Base-by-base conservation (phyloP, 768 basidiomycete species). In the Calvatia gigantea region DNA sequence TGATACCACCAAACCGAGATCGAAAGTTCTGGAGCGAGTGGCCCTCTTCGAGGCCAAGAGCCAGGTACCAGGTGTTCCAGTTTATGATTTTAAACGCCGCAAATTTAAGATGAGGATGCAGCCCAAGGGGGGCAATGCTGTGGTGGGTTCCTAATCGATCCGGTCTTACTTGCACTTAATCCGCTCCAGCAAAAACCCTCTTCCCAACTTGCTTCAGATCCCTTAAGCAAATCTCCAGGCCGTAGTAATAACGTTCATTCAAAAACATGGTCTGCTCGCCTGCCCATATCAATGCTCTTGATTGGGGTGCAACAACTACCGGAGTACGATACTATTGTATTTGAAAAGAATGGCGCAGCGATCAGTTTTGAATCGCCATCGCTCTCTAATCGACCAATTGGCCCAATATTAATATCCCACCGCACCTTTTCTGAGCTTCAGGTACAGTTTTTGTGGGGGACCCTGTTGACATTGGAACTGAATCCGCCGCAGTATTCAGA, bases 91-190 rank as follows among this genome's bases (percentile, higher is more conserved):
- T 17, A 56, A 49, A 41, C 37, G 8, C 4, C 7, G 21, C 12
- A 37, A 2, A 12, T 35, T 41, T 25, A 55, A 49, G 29, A 29
- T 19, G 12, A 32, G 28, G 47, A 56, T 56, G 54, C 54, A 42
- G 31, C 46, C 51, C 31, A 52, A 43, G 29, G 28, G 28, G 11
- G 41, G 39, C 23, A 19, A 11, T 33, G 11, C 41, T 12, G 43
- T 43, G 51, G 51, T 52, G 19, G 17, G 46, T 19, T 19, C 9
- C 7, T 11, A 42, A 42, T 25, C 12, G 25, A 11, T 42, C 19
- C n/a, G 14, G 9, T 6, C 7, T 17, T 9, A 29, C 6, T 27
- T 25, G 15, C 11, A 23, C 23, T 49, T 28, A 33, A 21, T 2
- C n/a, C 8, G 27, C 44, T 28, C 43, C 8, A 38, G 33, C 8